Percentiles rank a stretch among this genome's conserved stretches.
These are phyloP conservation scores for Solanum habrochaites DNA, from an alignment of 257 asterid species.

Conservation along the genomic window DNA sequence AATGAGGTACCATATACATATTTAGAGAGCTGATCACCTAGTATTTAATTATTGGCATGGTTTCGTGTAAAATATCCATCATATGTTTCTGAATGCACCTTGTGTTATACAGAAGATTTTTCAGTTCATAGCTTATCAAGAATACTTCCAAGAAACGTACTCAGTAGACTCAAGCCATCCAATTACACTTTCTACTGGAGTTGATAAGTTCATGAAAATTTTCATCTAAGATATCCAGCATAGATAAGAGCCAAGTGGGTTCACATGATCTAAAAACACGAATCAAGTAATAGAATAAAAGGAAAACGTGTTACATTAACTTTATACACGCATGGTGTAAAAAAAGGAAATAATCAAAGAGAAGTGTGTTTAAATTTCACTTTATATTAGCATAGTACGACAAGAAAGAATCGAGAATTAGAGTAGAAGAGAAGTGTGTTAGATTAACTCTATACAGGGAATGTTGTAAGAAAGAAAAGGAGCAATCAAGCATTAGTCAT, in stretches of 20 bases:
- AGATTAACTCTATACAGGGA: background rate
- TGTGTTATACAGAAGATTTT: background rate
- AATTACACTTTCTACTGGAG: background rate
- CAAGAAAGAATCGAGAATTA: background rate
- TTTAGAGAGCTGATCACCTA: background rate
- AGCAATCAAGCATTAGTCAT: background rate
- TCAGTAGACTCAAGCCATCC: background rate
- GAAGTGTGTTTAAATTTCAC: background rate
- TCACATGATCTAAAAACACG: background rate
- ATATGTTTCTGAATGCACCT: background rate
- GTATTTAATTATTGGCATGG: background rate
- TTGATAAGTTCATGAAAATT: background rate
- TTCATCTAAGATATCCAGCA: background rate
- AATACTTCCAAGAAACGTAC: background rate
- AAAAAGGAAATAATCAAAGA: background rate
- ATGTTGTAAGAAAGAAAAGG: background rate
- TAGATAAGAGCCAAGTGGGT: background rate
- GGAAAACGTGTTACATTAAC: background rate
- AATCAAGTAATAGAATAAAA: background rate
- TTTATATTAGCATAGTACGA: background rate
- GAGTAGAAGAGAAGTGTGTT: background rate
- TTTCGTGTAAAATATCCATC: background rate
- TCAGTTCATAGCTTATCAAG: background rate
- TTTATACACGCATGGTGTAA: background rate
- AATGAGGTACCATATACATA: background rate